Evolutionary conservation across 2,329 filamentous ascomycete genomes (phyloP).

Genomic region (Fusarium sp.): DNA sequence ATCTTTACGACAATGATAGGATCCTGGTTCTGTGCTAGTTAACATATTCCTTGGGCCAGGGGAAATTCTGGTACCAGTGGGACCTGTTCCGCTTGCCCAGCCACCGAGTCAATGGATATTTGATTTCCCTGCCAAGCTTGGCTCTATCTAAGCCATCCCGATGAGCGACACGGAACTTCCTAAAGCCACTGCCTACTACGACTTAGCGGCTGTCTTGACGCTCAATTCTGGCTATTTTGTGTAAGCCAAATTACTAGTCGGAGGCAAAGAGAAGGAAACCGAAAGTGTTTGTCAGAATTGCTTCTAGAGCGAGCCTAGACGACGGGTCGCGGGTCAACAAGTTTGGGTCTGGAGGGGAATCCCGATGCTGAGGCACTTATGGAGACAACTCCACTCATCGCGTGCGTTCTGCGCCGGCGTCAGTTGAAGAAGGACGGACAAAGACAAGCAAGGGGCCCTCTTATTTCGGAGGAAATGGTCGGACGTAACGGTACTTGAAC

Average conservation of each 20-base stretch:
- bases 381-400: constrained; percentile 43
- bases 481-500: constrained; percentile 8
- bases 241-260: background rate
- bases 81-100: constrained; percentile 22
- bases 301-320: constrained; percentile 33
- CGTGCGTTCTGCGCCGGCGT: constrained; percentile 33
- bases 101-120: constrained; percentile 12
- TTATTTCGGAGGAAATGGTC: constrained; percentile 6
- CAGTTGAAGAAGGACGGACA: constrained; percentile 16
- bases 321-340: background rate
- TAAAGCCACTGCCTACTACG: constrained; percentile 6
- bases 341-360: constrained; percentile 11
- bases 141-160: constrained; percentile 30
- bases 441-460: constrained; percentile 21
- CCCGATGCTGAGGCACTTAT: constrained; percentile 40
- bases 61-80: constrained; percentile 23
- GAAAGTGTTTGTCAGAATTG: background rate
- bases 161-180: constrained; percentile 23
- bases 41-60: constrained; percentile 9
- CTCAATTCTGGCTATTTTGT: background rate
- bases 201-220: constrained; percentile 10
- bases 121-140: constrained; percentile 34
- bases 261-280: background rate
- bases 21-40: constrained; percentile 2
- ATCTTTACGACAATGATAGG: constrained; percentile 16